Percentiles rank a stretch among this genome's conserved stretches.
phyloP scores from a whole-genome alignment of 305 asterid genomes.

The Caryopteris hybrid region DNA sequence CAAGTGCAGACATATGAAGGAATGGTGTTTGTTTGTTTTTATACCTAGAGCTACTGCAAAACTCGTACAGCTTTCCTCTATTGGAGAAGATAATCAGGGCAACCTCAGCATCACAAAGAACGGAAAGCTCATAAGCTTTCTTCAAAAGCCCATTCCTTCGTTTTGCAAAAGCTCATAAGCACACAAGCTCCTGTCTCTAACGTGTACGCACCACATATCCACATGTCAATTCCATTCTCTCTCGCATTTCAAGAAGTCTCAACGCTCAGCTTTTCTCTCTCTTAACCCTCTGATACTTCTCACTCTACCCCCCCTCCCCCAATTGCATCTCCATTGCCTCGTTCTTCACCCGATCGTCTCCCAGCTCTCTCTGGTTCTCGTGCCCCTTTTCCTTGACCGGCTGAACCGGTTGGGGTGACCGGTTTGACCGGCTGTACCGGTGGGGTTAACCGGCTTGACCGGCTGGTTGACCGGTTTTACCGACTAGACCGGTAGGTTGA shows the following conservation, averaged over 20 bases:
- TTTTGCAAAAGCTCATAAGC: conserved; percentile 11
- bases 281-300: neutral
- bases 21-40: conserved; percentile 16
- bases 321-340: too few relatives aligned
- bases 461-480: too few relatives aligned
- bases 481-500: too few relatives aligned
- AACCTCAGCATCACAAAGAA: conserved; percentile 47
- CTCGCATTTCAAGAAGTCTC: conserved; percentile 27
- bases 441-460: too few relatives aligned
- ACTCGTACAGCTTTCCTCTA: conserved; percentile 99
- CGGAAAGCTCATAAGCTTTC: too few relatives aligned
- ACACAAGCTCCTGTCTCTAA: conserved; percentile 36
- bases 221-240: conserved; percentile 34
- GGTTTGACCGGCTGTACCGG: too few relatives aligned
- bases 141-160: conserved; percentile 21
- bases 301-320: too few relatives aligned
- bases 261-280: conserved; percentile 15
- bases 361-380: too few relatives aligned
- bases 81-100: conserved; percentile 98
- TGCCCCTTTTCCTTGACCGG: too few relatives aligned
- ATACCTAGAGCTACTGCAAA: conserved; percentile 99
- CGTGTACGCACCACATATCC: conserved; percentile 31
- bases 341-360: too few relatives aligned
- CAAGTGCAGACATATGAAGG: neutral
- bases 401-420: too few relatives aligned